phyloP scores from a whole-genome alignment of 169 alveolate species.

The Blepharisma undulans region DNA sequence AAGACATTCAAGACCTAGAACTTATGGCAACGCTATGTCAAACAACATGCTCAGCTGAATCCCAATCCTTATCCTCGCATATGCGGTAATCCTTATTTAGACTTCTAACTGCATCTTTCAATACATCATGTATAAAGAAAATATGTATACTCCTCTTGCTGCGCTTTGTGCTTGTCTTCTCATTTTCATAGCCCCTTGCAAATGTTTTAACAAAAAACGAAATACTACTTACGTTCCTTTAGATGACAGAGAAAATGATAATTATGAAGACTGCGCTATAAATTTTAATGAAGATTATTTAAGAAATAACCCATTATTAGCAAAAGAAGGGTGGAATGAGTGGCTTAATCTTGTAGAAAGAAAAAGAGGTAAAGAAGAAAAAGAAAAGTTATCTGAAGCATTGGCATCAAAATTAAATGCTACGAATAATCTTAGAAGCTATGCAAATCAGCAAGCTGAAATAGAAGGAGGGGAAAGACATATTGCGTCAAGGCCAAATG shows the following conservation, averaged over 20 bases:
- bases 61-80: background rate
- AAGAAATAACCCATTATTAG: conserved; percentile 8
- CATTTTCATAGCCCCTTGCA: background rate
- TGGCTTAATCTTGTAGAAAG: conserved; percentile 16
- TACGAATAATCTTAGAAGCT: background rate
- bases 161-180: background rate
- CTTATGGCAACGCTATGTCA: background rate
- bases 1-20: conserved; percentile 2
- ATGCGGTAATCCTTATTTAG: conserved; percentile 8
- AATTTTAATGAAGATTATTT: conserved; percentile 11
- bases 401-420: background rate
- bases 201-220: background rate
- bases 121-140: background rate
- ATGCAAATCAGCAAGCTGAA: background rate
- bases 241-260: background rate
- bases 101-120: background rate
- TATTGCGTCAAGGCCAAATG: background rate
- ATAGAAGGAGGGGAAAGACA: background rate
- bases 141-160: background rate
- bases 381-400: background rate
- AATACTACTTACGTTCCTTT: background rate
- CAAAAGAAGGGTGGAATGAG: conserved; percentile 21
- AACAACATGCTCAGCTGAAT: conserved; percentile 21
- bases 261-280: background rate
- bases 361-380: background rate